Percentiles rank a stretch among this genome's conserved stretches.
phyloP scores from a whole-genome alignment of 352 stramenopile species.

The Phytopythium ostracodes region DNA sequence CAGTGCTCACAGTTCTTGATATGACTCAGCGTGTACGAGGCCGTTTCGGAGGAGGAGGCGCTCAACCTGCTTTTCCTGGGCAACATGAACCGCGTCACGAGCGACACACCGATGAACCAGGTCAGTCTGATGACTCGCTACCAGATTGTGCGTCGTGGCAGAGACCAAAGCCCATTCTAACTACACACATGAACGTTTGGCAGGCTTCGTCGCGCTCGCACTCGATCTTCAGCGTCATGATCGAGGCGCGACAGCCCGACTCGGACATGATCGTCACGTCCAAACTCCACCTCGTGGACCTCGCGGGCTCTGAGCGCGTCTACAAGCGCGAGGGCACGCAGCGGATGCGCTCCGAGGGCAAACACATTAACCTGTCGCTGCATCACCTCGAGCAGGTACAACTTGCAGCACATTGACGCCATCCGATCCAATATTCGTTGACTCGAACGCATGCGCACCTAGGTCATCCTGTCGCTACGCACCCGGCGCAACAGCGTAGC shows the following conservation, averaged over 20 bases:
- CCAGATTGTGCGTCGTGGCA: not conserved
- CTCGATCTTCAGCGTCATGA: constrained; percentile 95
- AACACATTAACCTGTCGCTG: constrained; percentile 95
- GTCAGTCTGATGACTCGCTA: constrained; percentile 6
- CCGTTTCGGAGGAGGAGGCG: constrained; percentile 89
- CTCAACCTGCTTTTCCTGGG: constrained; percentile 95
- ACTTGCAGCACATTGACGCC: not conserved
- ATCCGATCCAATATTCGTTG: too few relatives aligned
- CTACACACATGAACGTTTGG: not conserved
- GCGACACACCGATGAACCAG: constrained; percentile 96
- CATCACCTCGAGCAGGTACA: constrained; percentile 91
- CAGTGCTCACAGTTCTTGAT: not conserved
- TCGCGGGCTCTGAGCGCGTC: constrained; percentile 95
- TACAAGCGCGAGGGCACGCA: constrained; percentile 91
- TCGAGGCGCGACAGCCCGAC: constrained; percentile 75
- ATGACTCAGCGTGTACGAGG: constrained; percentile 59
- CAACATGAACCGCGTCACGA: constrained; percentile 95
- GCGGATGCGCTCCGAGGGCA: constrained; percentile 90
- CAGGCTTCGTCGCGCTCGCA: constrained; percentile 91
- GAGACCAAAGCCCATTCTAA: not conserved
- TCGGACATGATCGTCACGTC: constrained; percentile 81
- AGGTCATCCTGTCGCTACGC: constrained; percentile 94
- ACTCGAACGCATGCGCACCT: not conserved
- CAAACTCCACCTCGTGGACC: constrained; percentile 94
- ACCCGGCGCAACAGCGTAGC: constrained; percentile 48